Evolutionary conservation across 192 early-diverging fungal species (phyloP).

Genomic region (Linnemannia exigua): DNA sequence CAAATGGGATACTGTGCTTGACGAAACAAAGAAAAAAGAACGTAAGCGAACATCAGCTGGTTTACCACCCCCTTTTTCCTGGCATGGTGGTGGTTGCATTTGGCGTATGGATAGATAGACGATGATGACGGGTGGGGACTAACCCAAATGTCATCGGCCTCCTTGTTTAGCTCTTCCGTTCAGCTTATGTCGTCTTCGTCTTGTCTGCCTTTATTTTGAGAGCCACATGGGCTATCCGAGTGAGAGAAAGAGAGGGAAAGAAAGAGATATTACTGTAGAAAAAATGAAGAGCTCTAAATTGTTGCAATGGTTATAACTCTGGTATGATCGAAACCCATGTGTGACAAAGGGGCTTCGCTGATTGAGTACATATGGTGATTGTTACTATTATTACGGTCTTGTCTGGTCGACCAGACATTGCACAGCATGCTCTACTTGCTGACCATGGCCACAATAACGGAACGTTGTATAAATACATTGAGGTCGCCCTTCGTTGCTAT

Average conservation of each 20-base stretch:
- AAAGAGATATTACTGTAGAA: too few species aligned
- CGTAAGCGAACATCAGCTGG: too few species aligned
- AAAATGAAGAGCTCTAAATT: background rate
- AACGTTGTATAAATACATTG: background rate
- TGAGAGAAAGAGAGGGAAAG: background rate
- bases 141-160: too few species aligned
- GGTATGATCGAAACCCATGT: background rate
- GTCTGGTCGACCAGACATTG: background rate
- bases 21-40: background rate
- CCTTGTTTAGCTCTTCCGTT: background rate
- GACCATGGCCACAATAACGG: background rate
- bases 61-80: too few species aligned
- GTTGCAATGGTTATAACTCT: background rate
- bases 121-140: too few species aligned
- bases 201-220: constrained; percentile 1
- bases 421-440: background rate
- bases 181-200: background rate
- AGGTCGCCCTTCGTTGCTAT: background rate
- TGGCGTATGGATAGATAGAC: too few species aligned
- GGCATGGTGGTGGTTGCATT: too few species aligned
- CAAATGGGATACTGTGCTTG: background rate
- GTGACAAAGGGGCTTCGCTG: constrained; percentile 4
- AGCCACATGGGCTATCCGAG: background rate
- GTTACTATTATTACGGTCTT: background rate
- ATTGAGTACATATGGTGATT: background rate